These are phyloP conservation scores for Candida mesenterica DNA, from an alignment of 1,139 yeast species.

Conservation along the genomic window DNA sequence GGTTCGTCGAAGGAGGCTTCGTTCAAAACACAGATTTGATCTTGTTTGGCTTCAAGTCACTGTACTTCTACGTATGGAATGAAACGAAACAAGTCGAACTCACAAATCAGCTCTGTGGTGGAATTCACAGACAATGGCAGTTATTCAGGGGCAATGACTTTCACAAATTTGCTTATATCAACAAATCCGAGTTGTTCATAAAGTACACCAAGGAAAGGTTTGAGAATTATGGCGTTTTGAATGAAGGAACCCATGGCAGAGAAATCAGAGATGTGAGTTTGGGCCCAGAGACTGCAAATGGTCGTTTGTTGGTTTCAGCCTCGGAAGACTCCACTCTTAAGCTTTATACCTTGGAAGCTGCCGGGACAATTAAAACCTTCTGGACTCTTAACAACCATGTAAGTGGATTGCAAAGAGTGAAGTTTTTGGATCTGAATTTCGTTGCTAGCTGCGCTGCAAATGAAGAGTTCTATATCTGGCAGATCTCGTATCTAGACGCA, in stretches of 20 bases:
- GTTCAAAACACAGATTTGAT: constrained; percentile 49
- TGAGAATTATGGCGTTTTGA: constrained; percentile 28
- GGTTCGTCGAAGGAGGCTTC: constrained; percentile 75
- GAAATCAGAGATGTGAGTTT: constrained; percentile 72
- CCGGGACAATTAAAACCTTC: constrained; percentile 43
- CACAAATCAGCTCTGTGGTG: constrained; percentile 79
- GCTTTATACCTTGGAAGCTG: constrained; percentile 44
- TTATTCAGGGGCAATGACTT: constrained; percentile 23
- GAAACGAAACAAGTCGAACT: constrained; percentile 75
- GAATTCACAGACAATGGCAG: constrained; percentile 84
- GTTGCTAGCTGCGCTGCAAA: constrained; percentile 76
- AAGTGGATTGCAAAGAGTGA: constrained; percentile 79
- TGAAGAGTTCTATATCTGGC: constrained; percentile 88
- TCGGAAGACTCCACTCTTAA: constrained; percentile 86
- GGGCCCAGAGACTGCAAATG: constrained; percentile 23
- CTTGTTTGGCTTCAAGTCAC: constrained; percentile 80
- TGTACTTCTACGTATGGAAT: constrained; percentile 77
- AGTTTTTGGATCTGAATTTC: constrained; percentile 51
- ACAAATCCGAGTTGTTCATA: constrained; percentile 46
- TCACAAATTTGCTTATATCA: constrained; percentile 50
- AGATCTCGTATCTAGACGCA: constrained; percentile 33
- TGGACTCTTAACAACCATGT: constrained; percentile 80
- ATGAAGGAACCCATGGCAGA: constrained; percentile 82
- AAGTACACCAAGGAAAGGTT: constrained; percentile 23
- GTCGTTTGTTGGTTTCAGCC: constrained; percentile 60